Evolutionary conservation across 2,329 filamentous ascomycete species (phyloP).

Genomic region (Apiospora arundinis): DNA sequence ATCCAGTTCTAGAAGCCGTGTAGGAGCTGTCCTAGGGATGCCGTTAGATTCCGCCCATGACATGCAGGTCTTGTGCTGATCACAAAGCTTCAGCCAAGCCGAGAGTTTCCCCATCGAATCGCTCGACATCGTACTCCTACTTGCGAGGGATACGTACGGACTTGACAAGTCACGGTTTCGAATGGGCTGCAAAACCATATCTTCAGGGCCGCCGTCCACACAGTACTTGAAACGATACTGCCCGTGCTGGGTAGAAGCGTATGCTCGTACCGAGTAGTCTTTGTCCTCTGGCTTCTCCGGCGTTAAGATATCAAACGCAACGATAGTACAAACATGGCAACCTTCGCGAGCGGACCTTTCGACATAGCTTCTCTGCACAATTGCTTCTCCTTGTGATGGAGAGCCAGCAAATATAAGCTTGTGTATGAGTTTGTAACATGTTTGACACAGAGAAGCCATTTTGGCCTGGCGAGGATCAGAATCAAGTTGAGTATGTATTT

Average conservation of each 20-base stretch:
- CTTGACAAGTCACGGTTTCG: background rate
- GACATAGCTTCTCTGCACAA: background rate
- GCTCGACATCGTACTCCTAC: background rate
- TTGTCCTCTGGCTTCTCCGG: background rate
- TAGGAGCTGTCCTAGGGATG: background rate
- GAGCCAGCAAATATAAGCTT: too few relatives aligned
- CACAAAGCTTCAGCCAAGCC: background rate
- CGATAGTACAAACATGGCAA: background rate
- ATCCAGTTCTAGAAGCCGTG: background rate
- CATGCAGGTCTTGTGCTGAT: background rate
- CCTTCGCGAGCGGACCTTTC: background rate
- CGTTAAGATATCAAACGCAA: background rate
- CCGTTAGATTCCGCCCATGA: background rate
- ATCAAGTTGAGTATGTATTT: too few relatives aligned
- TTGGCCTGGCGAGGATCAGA: too few relatives aligned
- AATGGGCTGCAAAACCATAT: background rate
- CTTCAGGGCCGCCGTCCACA: background rate
- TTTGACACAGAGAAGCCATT: too few relatives aligned
- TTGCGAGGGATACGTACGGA: background rate
- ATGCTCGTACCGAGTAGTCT: background rate
- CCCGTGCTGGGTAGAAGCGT: rapidly evolving
- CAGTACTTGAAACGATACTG: background rate
- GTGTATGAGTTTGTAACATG: too few relatives aligned
- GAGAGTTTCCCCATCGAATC: background rate
- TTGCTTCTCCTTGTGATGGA: too few relatives aligned